These are phyloP conservation scores for Sordaria brevicollis DNA, from an alignment of 495 filamentous ascomycete species.

Conservation along the genomic window DNA sequence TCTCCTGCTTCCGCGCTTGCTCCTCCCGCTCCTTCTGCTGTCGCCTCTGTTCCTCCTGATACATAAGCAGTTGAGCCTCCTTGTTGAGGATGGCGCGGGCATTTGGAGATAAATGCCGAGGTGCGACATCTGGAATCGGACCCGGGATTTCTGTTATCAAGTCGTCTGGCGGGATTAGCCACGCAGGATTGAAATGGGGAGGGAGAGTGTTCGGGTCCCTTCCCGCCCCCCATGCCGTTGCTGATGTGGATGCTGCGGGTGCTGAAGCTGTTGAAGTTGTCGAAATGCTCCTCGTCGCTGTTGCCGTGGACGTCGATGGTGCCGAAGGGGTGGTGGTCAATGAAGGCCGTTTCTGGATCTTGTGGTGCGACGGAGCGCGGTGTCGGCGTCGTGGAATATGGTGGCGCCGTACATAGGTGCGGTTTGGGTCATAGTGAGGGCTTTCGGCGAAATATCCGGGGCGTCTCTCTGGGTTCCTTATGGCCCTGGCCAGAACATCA, in stretches of 20 bases:
- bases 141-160: too few relatives aligned
- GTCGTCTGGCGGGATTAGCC: too few relatives aligned
- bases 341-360: neutral
- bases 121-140: neutral
- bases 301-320: neutral
- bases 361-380: neutral
- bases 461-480: too few relatives aligned
- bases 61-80: neutral
- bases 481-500: neutral
- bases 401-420: neutral
- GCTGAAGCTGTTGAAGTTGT: neutral
- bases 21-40: neutral
- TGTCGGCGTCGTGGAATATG: neutral
- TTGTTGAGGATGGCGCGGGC: slow-evolving; percentile 18
- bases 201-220: too few relatives aligned
- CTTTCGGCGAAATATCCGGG: too few relatives aligned
- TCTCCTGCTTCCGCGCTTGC: neutral
- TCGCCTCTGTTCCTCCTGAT: slow-evolving; percentile 2
- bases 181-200: too few relatives aligned
- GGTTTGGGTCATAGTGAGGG: too few relatives aligned
- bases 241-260: neutral
- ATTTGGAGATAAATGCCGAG: neutral
- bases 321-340: neutral
- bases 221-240: neutral
- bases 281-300: neutral